Base-by-base conservation (phyloP, 2,329 filamentous ascomycete species). In the Aureobasidium melanogenum region DNA sequence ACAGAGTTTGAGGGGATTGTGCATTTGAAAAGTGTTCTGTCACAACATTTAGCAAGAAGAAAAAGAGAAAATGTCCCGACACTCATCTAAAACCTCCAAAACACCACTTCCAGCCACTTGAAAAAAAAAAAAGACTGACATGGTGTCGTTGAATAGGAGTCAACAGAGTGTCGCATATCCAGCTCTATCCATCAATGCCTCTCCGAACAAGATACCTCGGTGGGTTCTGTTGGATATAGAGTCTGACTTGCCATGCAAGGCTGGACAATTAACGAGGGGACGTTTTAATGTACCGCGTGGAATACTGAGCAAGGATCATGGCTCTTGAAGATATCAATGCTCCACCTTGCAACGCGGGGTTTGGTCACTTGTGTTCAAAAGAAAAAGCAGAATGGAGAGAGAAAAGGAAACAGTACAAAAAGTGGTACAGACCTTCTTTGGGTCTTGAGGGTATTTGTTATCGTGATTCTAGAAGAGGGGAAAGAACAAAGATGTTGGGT, bases 271-370 rank as follows among this genome's bases (percentile, higher is more conserved):
- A 39, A n/a, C 12, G 46, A 22, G 28, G 7, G 1, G 12, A 51
- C 38, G 41, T 51, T 47, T 79, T 73, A 68, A 72, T 79, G 38
- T 80, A 68, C 74, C 78, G 78, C 77, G 74, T 74, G 75, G 73
- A 74, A 79, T 80, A 80, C 78, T 79, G 78, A 80, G 77, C 77
- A 76, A 68, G 73, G 77, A 77, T 78, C 78, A 79, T 77, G 73
- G 70, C 68, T 71, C 76, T 78, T 73, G 75, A 78, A 36, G n/a
- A 39, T 76, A 67, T 22, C 54, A 74, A 73, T 75, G 77, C 78
- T 80, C 78, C 77, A 80, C 78, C 77, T 78, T 73, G 69, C 70
- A 73, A 73, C 76, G 77, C 77, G 77, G 75, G 69, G 32, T 63
- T 36, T 36, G 2, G 62, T 39, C 54, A 28, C 39, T 24, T 47